Evolutionary conservation across 441 rosid species (phyloP).

Genomic region (Euphorbia neoarborescens): DNA sequence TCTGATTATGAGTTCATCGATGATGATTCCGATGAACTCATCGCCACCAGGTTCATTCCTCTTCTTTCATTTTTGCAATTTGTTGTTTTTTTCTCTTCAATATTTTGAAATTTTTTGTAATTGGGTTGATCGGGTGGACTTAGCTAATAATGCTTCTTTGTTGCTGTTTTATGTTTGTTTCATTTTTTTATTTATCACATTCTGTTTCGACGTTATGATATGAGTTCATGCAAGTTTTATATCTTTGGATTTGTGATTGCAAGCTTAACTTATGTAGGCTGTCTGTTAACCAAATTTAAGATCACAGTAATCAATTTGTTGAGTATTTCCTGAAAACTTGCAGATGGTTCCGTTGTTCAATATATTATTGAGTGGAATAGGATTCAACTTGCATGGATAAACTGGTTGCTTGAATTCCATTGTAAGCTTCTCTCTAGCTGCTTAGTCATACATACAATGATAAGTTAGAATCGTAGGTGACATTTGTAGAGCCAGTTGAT

Average conservation of each 20-base stretch:
- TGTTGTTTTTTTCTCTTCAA: not conserved
- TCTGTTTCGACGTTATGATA: not conserved
- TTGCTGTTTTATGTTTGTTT: not conserved
- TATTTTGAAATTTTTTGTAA: not conserved
- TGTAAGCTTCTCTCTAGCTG: constrained; percentile 71
- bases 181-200: not conserved
- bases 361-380: constrained; percentile 62
- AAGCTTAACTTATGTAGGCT: not conserved
- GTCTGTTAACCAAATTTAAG: not conserved
- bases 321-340: constrained; percentile 26
- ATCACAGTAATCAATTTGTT: constrained; percentile 6
- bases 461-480: constrained; percentile 92
- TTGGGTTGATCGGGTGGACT: not conserved
- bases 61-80: not conserved
- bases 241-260: not conserved
- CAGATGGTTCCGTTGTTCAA: constrained; percentile 99
- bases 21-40: constrained; percentile 64
- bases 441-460: constrained; percentile 93
- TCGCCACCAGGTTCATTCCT: constrained; percentile 54
- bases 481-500: constrained; percentile 85
- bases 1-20: constrained; percentile 69
- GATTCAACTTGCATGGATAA: constrained; percentile 69
- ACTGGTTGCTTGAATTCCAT: constrained; percentile 59
- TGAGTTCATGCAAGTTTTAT: not conserved
- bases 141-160: not conserved